Conservation (phyloP, 768 basidiomycete genomes). For the Hydnomerulius pinastri region DNA sequence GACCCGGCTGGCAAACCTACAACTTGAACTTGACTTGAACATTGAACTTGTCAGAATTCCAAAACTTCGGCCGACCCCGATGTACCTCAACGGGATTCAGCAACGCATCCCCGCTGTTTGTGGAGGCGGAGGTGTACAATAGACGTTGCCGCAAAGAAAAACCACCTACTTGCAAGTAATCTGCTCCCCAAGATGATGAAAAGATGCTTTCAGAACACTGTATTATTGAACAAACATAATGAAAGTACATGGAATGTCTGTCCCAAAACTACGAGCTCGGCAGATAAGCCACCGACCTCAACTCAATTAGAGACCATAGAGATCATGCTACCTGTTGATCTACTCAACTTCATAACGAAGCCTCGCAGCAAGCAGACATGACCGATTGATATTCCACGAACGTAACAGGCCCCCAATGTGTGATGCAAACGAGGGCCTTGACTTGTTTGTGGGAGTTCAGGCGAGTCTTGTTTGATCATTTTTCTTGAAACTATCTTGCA, state of each 20-base stretch:
- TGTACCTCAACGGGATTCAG: too few relatives aligned
- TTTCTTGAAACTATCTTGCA: too few relatives aligned
- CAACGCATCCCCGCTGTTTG: too few relatives aligned
- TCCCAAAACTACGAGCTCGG: constrained; percentile 68
- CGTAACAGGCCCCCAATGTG: constrained; percentile 68
- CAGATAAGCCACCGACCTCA: constrained; percentile 45
- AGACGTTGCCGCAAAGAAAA: too few relatives aligned
- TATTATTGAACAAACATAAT: constrained; percentile 2
- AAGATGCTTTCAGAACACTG: too few relatives aligned
- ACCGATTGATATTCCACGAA: constrained; percentile 62
- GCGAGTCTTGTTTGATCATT: too few relatives aligned
- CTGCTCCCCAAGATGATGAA: too few relatives aligned
- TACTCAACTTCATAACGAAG: constrained; percentile 59
- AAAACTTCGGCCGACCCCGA: too few relatives aligned
- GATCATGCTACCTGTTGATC: constrained; percentile 44
- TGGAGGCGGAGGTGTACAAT: too few relatives aligned
- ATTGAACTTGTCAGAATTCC: neutral
- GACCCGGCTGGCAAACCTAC: too few relatives aligned
- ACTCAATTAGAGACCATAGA: constrained; percentile 60
- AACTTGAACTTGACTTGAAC: neutral
- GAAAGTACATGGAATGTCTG: constrained; percentile 43
- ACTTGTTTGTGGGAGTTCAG: constrained; percentile 48
- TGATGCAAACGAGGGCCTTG: constrained; percentile 54
- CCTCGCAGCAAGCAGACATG: constrained; percentile 43
- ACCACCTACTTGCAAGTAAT: too few relatives aligned